Percentiles rank a stretch among this genome's conserved stretches.
Evolutionary conservation across 1,284 basidiomycete species (phyloP).

Genomic region (Lignosus rhinocerotis): DNA sequence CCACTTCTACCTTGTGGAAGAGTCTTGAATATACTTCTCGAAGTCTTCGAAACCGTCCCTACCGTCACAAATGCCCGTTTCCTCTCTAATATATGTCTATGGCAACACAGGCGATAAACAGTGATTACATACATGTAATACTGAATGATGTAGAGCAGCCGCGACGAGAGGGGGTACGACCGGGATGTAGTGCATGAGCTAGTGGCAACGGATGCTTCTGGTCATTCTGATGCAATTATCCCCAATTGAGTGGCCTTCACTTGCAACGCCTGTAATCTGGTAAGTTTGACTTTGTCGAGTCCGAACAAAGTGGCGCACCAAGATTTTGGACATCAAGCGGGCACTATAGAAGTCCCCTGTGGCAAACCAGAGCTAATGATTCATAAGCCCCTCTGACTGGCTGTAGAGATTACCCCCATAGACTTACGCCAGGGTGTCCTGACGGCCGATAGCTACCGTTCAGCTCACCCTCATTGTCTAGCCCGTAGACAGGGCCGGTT

Average conservation of each 20-base stretch:
- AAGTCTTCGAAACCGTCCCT: too few species aligned
- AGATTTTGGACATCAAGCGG: conserved; percentile 35
- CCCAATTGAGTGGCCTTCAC: conserved; percentile 17
- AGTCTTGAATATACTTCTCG: too few species aligned
- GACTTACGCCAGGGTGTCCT: conserved; percentile 35
- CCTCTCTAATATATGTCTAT: too few species aligned
- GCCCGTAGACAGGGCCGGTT: conserved; percentile 51
- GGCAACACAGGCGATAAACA: too few species aligned
- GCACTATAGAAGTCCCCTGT: conserved; percentile 35
- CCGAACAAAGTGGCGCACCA: conserved; percentile 29
- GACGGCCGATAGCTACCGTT: conserved; percentile 37
- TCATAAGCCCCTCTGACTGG: not conserved
- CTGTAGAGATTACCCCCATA: too few species aligned
- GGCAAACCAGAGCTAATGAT: conserved; percentile 37
- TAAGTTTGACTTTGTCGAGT: not conserved
- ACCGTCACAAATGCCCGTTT: too few species aligned
- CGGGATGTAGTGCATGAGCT: too few species aligned
- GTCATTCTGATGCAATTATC: not conserved
- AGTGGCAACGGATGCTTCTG: too few species aligned
- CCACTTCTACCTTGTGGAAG: too few species aligned
- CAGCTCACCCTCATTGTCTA: conserved; percentile 60
- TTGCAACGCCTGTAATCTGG: conserved; percentile 11
- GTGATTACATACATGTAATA: too few species aligned
- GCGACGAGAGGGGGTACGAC: too few species aligned
- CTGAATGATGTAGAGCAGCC: too few species aligned